Base-by-base conservation (phyloP, 306 rosid species). In the Alnus rubra region DNA sequence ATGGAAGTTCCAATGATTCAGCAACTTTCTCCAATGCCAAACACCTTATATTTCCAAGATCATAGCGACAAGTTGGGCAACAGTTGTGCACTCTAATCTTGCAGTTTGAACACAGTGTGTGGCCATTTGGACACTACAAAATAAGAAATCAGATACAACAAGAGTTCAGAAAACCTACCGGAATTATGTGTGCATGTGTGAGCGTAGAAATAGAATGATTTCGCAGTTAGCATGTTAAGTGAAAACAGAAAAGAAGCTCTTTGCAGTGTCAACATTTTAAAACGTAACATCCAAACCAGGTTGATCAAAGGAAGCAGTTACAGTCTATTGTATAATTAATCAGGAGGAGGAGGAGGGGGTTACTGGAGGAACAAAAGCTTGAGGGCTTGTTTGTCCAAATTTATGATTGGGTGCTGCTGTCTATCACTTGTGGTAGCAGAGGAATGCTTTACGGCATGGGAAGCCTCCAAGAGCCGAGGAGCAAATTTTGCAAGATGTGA, bases 21-120 rank as follows among this genome's bases (percentile, higher is more conserved):
- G 97, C 99, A 74, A 95, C 92, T 80, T 91, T 93, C 87, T 95
- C 99, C 90, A 95, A 74, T 60, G 99, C 99, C 94, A 95, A 88
- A 79, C 99, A 95, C 82, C 97, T 87, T 71, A 95, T 93, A 60
- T 91, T 89, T 18, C 91, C 94, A 9, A 95, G 98, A 55, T 95
- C 98, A 19, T 79, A 82, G 70, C 88, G 92, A 75, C 99, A 93
- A 42, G 96, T 90, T 52, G 99, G 99, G 81, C 99, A 95, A 76
- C 88, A 69, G 74, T 90, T 90, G n/a, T 86, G 92, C 87, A 95
- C 97, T 84, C 86, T 79, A 54, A 82, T 59, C 86, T 91, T 95
- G 85, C 99, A 95, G 81, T 81, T 86, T 16, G 92, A 90, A 76
- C 99, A 95, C 76, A 95, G 77, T 12, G 99, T 95, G 86, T 95